Conservation (phyloP, 495 filamentous ascomycete species). For the Paragyromitra xinjiangensis region DNA sequence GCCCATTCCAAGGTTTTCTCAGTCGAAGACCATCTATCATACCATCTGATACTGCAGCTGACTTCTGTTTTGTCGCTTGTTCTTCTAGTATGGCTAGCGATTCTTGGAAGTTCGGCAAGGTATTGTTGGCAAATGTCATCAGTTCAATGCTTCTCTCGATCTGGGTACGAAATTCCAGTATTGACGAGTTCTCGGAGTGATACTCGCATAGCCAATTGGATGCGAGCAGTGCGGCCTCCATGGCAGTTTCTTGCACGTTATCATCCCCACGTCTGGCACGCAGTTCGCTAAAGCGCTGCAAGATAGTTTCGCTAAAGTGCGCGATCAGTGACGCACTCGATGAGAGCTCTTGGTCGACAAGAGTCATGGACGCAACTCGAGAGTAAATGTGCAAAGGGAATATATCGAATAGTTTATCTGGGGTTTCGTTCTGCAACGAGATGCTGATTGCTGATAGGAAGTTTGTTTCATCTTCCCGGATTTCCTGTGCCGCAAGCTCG, state of each 20-base stretch:
- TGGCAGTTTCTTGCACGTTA: slow-evolving; percentile 7
- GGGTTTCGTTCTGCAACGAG: slow-evolving; percentile 5
- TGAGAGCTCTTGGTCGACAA: slow-evolving; percentile 25
- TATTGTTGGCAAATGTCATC: slow-evolving; percentile 31
- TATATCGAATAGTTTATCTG: slow-evolving; percentile 29
- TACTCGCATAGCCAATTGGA: slow-evolving; percentile 49
- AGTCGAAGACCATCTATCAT: slow-evolving; percentile 45
- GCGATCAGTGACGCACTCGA: slow-evolving; percentile 18
- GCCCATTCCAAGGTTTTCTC: slow-evolving; percentile 41
- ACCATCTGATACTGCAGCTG: slow-evolving; percentile 26
- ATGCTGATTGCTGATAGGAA: slow-evolving; percentile 46
- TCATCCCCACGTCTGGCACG: not conserved
- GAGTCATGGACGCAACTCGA: slow-evolving; percentile 40
- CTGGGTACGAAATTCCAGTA: slow-evolving; percentile 26
- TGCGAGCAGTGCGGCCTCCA: slow-evolving; percentile 28
- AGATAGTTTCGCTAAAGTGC: slow-evolving; percentile 30
- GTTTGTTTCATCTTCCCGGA: slow-evolving; percentile 46
- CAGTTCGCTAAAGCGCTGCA: slow-evolving; percentile 33
- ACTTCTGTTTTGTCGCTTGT: slow-evolving; percentile 33
- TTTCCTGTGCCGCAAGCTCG: slow-evolving; percentile 23
- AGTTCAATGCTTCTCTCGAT: slow-evolving; percentile 26
- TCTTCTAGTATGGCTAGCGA: slow-evolving; percentile 17
- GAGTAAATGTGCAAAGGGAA: slow-evolving; percentile 39
- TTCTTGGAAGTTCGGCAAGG: not conserved
- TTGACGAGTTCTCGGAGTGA: slow-evolving; percentile 28